Evolutionary conservation across 148 eudicot genomes (phyloP).

Genomic region (Cornus suecica): DNA sequence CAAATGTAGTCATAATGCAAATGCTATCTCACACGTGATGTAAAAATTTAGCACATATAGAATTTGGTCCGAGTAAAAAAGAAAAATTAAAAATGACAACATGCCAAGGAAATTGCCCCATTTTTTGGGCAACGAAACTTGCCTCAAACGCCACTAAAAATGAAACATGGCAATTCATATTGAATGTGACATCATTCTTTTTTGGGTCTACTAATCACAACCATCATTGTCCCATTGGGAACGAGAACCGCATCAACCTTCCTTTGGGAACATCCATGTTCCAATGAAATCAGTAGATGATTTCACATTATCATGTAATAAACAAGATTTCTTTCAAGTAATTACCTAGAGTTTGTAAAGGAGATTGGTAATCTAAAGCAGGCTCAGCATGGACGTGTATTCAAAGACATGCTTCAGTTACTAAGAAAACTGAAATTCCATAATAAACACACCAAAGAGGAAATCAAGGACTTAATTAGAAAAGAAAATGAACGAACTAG

Average conservation of each 20-base stretch:
- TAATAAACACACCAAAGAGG: background rate
- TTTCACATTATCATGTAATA: background rate
- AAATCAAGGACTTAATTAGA: no score
- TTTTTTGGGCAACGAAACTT: background rate
- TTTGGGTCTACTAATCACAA: no score
- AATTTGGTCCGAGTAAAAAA: no score
- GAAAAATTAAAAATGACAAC: no score
- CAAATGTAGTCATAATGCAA: background rate
- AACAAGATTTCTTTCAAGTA: background rate
- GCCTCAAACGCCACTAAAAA: background rate
- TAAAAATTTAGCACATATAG: background rate
- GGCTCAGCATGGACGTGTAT: background rate
- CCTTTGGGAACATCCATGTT: no score
- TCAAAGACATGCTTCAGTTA: background rate
- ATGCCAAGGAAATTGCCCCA: background rate
- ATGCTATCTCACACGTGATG: background rate
- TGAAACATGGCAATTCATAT: background rate
- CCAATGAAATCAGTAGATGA: background rate
- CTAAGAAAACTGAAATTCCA: background rate
- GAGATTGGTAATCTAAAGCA: background rate
- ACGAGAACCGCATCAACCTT: no score
- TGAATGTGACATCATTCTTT: background rate
- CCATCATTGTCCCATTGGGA: no score
- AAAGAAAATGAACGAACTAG: no score
- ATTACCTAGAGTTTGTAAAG: background rate